Conservation (phyloP, 345 rosid genomes). For the Arabis alpina region DNA sequence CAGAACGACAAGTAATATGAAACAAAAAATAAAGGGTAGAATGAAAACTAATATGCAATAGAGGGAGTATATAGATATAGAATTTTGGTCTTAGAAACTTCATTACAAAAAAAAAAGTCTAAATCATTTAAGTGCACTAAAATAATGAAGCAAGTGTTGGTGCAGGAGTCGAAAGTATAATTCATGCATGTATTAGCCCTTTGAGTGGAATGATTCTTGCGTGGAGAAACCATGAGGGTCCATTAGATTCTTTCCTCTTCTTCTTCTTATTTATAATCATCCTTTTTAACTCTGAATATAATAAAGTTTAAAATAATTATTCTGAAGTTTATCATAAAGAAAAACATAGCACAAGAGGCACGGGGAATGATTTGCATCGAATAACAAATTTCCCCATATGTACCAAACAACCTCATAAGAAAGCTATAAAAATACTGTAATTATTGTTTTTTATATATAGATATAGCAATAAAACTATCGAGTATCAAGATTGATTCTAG, state of each 20-base stretch:
- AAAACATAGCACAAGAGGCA: conserved; percentile 39
- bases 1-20: too few species aligned
- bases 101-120: not conserved
- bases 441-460: not conserved
- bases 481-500: conserved; percentile 34
- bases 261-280: not conserved
- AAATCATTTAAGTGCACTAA: conserved; percentile 16
- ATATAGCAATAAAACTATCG: conserved; percentile 16
- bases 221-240: conserved; percentile 47
- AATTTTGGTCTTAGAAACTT: conserved; percentile 24
- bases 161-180: conserved; percentile 33
- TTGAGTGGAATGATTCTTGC: conserved; percentile 59
- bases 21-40: too few species aligned
- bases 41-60: too few species aligned
- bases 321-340: conserved; percentile 19
- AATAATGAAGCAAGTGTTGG: conserved; percentile 30
- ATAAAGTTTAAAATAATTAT: conserved; percentile 3
- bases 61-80: not conserved
- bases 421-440: not conserved
- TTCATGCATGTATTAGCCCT: conserved; percentile 39
- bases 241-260: conserved; percentile 27
- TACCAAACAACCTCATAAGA: conserved; percentile 31
- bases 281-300: not conserved
- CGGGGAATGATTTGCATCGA: conserved; percentile 46
- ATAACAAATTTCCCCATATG: conserved; percentile 36